phyloP scores from a whole-genome alignment of 2,329 filamentous ascomycete genomes.

The Cladosporium phlei region DNA sequence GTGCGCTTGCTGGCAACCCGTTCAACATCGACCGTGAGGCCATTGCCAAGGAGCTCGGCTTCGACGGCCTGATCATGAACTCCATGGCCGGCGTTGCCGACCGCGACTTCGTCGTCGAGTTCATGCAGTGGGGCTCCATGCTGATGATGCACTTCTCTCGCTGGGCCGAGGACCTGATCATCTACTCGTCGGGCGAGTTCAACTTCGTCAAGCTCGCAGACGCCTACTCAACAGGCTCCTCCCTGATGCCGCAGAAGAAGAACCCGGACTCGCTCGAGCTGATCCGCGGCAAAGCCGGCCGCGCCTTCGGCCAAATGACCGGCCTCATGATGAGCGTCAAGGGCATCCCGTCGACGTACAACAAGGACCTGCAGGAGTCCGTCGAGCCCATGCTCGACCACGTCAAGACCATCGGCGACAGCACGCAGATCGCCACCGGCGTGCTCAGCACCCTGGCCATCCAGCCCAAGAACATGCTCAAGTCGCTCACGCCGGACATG shows the following conservation, averaged over 20 bases:
- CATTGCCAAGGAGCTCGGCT: constrained; percentile 76
- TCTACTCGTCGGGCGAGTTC: constrained; percentile 74
- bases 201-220: constrained; percentile 71
- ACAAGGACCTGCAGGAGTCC: constrained; percentile 88
- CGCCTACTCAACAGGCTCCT: constrained; percentile 72
- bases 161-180: constrained; percentile 81
- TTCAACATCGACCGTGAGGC: constrained; percentile 76
- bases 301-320: constrained; percentile 75
- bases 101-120: constrained; percentile 78
- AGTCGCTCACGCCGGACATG: constrained; percentile 77
- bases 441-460: constrained; percentile 69
- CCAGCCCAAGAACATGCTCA: constrained; percentile 70
- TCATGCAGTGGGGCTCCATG: constrained; percentile 72
- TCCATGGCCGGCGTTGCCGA: constrained; percentile 71
- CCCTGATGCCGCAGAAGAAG: constrained; percentile 81
- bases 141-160: constrained; percentile 75
- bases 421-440: constrained; percentile 75
- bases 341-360: constrained; percentile 76
- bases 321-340: constrained; percentile 73
- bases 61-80: constrained; percentile 70
- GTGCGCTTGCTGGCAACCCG: constrained; percentile 74
- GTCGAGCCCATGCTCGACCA: constrained; percentile 81
- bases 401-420: constrained; percentile 76
- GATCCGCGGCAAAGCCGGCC: constrained; percentile 70
- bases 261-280: constrained; percentile 71